A percentile compares a stretch with the other conserved stretches of the same genome.
Conservation (phyloP, 2,329 filamentous ascomycete genomes). For the Aspergillus sp. region DNA sequence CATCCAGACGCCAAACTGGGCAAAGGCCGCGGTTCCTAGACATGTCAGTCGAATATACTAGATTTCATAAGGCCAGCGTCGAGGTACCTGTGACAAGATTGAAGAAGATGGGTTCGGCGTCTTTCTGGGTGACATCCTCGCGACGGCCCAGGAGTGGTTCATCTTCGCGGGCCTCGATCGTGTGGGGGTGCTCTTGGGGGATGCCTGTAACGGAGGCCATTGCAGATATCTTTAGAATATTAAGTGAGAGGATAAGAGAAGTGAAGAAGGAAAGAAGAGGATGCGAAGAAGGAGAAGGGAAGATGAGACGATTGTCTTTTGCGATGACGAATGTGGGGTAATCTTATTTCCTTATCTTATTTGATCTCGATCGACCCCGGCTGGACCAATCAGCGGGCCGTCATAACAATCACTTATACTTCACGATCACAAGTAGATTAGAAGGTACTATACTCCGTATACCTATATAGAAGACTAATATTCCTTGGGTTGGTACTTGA, state of each 20-base stretch:
- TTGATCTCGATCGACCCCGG: no score
- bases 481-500: no score
- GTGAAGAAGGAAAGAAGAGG: background rate
- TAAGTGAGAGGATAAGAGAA: no score
- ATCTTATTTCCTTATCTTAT: no score
- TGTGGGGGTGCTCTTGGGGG: constrained; percentile 51
- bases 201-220: constrained; percentile 71
- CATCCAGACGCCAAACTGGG: constrained; percentile 74
- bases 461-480: no score
- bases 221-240: no score
- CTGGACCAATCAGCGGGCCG: background rate
- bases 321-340: background rate
- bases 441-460: no score
- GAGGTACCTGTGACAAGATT: constrained; percentile 73
- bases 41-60: background rate
- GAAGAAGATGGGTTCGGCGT: constrained; percentile 60
- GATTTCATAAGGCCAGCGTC: background rate
- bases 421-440: no score
- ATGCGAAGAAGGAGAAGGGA: background rate
- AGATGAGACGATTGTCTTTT: background rate
- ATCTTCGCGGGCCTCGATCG: constrained; percentile 50
- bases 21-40: constrained; percentile 74
- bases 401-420: background rate
- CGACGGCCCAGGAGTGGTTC: constrained; percentile 69
- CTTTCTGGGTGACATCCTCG: constrained; percentile 70